These are phyloP conservation scores for Lodderomyces metapsilosis DNA, from an alignment of 1,139 yeast species.

Conservation along the genomic window DNA sequence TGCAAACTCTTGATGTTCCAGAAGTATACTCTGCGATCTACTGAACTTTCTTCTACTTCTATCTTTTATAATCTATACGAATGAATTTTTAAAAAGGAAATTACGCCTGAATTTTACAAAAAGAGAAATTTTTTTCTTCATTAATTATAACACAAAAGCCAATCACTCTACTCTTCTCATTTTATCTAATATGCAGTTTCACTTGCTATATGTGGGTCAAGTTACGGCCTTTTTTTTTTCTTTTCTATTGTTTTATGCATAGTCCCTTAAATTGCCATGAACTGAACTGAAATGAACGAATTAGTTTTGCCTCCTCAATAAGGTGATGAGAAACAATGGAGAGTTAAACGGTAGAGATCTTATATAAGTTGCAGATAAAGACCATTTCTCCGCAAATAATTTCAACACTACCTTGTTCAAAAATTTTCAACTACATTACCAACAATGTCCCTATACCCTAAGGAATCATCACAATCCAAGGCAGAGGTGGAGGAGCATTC, in stretches of 20 bases:
- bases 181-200: not conserved
- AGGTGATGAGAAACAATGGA: not conserved
- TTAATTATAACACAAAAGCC: not conserved
- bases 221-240: not conserved
- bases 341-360: not conserved
- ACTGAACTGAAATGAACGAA: no score
- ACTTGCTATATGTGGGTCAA: not conserved
- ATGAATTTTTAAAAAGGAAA: not conserved
- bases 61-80: no score
- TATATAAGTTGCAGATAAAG: no score
- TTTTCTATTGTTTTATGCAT: not conserved
- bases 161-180: not conserved
- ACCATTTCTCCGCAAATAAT: not conserved
- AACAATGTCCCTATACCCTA: not conserved
- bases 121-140: not conserved
- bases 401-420: no score
- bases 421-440: not conserved
- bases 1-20: no score
- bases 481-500: constrained; percentile 4
- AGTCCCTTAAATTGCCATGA: constrained; percentile 2
- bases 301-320: no score
- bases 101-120: not conserved
- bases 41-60: no score
- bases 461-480: not conserved
- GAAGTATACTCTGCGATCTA: no score